These are phyloP conservation scores for Soucietia sequanensis DNA, from an alignment of 805 yeast species.

Conservation along the genomic window DNA sequence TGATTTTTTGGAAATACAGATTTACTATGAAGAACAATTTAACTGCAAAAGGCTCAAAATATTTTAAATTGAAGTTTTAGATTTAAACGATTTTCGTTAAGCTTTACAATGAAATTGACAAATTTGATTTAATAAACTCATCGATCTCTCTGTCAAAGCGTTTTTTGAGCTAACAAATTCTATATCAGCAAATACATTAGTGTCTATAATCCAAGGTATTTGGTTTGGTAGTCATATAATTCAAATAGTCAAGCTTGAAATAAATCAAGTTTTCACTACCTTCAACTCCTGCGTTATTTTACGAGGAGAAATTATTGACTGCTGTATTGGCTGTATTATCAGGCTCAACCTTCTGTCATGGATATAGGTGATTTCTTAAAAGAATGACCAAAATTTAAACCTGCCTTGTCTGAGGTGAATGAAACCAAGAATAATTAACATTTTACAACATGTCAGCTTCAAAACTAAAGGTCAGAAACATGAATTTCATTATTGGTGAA, in stretches of 20 bases:
- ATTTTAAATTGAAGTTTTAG: conserved; percentile 68
- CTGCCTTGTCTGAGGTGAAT: background rate
- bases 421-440: conserved; percentile 50
- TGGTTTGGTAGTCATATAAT: conserved; percentile 85
- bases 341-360: conserved; percentile 66
- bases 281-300: conserved; percentile 77
- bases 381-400: conserved; percentile 3
- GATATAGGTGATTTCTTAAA: conserved; percentile 46
- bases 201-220: conserved; percentile 87
- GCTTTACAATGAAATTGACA: conserved; percentile 49
- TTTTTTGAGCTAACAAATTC: conserved; percentile 47
- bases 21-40: conserved; percentile 58
- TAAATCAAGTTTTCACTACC: conserved; percentile 75
- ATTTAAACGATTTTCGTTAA: conserved; percentile 61
- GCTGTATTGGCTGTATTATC: conserved; percentile 61
- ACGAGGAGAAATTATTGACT: conserved; percentile 58
- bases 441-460: conserved; percentile 49
- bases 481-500: conserved; percentile 73
- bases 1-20: conserved; percentile 49
- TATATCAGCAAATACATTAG: conserved; percentile 55
- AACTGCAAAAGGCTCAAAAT: conserved; percentile 56
- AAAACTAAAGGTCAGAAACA: conserved; percentile 41
- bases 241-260: conserved; percentile 42
- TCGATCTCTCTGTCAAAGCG: conserved; percentile 32
- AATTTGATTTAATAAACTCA: conserved; percentile 40